These are phyloP conservation scores for Naganishia vishniacii DNA, from an alignment of 768 basidiomycete genomes.

Conservation along the genomic window DNA sequence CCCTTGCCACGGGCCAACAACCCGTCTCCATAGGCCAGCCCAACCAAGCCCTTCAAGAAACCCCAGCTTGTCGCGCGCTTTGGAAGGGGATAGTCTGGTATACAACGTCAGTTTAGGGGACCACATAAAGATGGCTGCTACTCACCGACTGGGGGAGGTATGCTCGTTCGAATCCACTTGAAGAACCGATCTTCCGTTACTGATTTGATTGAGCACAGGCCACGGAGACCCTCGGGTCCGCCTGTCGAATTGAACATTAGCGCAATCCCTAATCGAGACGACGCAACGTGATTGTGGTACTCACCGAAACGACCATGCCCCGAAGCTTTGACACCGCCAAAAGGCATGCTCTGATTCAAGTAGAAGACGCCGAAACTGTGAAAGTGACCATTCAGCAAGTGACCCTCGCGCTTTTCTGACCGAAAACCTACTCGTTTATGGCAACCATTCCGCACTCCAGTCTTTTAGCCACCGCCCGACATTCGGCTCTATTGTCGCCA, in stretches of 20 bases:
- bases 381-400: too few species aligned
- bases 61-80: conserved; percentile 32
- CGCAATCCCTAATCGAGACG: conserved; percentile 19
- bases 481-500: conserved; percentile 73
- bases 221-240: conserved; percentile 85
- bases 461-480: conserved; percentile 69
- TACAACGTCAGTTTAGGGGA: neutral
- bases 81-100: conserved; percentile 40
- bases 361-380: conserved; percentile 48
- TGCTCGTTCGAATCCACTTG: conserved; percentile 70
- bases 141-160: conserved; percentile 68
- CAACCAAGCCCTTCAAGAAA: conserved; percentile 40
- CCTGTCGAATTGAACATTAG: conserved; percentile 52
- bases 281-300: too few species aligned
- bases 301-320: conserved; percentile 90
- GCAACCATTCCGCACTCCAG: conserved; percentile 96
- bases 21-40: conserved; percentile 35
- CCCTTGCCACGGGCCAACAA: conserved; percentile 9
- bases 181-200: conserved; percentile 83
- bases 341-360: conserved; percentile 81
- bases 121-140: neutral
- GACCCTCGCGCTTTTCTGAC: too few species aligned
- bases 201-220: conserved; percentile 81
- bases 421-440: conserved; percentile 71
- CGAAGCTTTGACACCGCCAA: conserved; percentile 84